Evolutionary conservation across 805 yeast genomes (phyloP), one percentile per base, ranked within the genome.

Genomic region (Torulaspora quercuum): DNA sequence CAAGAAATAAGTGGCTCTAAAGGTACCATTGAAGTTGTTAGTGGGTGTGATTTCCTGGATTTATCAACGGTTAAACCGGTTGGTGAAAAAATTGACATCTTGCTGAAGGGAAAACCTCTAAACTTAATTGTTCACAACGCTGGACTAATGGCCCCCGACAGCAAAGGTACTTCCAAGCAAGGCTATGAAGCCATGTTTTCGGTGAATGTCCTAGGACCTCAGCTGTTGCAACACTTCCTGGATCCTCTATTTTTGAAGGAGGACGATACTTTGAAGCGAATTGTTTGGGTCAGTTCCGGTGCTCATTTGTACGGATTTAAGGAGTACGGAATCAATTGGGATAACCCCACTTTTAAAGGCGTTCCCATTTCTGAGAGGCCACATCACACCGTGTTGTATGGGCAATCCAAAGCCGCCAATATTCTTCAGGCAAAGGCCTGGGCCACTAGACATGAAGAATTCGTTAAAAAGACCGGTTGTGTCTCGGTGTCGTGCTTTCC

Each of bases 251-350:
- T 66, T 37, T 46, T 64, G 36, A 48, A 56, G 31, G 52, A 64
- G 7, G 61, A 66, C 19, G 39, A 40, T 14, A 38, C 36, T 6
- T 38, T 57, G 25, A 57, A 63, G 26, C 54, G 70, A 49, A 52
- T 67, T 29, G 68, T 67, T 10, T 67, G 69, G 68, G 62, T 65
- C 5, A 49, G 65, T 18, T 64, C 70, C 1, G 45, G 51, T 15
- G 63, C 63, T 9, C 68, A 63, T 35, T 36, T 50, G 11, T 15
- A 29, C 9, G 56, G 61, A 7, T 60, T 60, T 12, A 16, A 29
- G 10, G 41, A 48, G 2, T 57, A 56, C 17, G 70, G 69, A 25
- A 50, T 67, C 15, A 46, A 62, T 28, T 48, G 55, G 55, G 53
- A 55, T 15, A 50, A 55, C 48, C 61, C 62, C 22, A 39, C 49